Evolutionary conservation across 169 alveolate genomes (phyloP), one percentile per base, ranked within the genome.

Genomic region (Plasmodium vivax): DNA sequence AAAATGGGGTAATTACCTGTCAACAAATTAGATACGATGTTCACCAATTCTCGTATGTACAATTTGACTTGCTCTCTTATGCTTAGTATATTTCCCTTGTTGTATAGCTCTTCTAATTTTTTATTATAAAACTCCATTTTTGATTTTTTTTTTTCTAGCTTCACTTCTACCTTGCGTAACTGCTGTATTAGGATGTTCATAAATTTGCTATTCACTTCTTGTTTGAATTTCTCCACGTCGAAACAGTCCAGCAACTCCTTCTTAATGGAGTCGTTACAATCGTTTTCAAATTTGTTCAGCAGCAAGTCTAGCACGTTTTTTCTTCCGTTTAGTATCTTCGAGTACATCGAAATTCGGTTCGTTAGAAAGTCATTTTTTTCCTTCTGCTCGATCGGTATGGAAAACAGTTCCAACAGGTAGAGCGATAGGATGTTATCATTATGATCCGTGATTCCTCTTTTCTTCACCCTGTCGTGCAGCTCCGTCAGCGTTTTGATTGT

Each of bases 1-100:
- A 97, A 95, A 16, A 97, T 96, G 45, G 97, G 96, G 82, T 97
- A 97, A 95, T 97, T 97, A 3, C 98, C 98, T 41, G 98, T 97
- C 73, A 97, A 95, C 87, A 97, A 95, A 87, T 97, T 97, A 19
- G 97, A 97, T 34, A 97, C 96, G 5, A 96, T 95, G 84, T 97
- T 98, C 72, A 96, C 93, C 68, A 97, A 95, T 91, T 97, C 98
- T 83, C 98, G 91, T 51, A 97, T 91, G 85, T 95, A 97, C 56
- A 97, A 87, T 84, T 96, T 95, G n/a, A 97, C 95, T 81, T 93
- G 95, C 81, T 97, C 99, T 75, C 97, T 85, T 34, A 97, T 82
- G 56, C 96, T 92, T 54, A 95, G 87, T 38, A 95, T 54, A 82
- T 93, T 93, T 80, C 97, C 96, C 27, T 96, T 92, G n/a, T 96